phyloP scores from a whole-genome alignment of 371 early-diverging fungal genomes.

The Saksenaea vasiformis region DNA sequence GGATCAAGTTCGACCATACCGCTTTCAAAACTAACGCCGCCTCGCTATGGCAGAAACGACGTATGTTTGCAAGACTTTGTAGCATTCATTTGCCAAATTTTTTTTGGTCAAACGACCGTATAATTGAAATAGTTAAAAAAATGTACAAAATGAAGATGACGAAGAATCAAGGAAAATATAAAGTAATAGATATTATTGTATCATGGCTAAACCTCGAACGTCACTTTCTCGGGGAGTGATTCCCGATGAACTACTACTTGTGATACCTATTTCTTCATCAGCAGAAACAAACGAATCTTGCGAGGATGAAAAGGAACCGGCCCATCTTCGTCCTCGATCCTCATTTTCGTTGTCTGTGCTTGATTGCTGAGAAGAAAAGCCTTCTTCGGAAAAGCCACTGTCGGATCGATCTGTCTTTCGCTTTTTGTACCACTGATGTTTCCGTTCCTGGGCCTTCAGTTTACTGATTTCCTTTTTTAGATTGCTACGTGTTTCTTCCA shows the following conservation, averaged over 20 bases:
- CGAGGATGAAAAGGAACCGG: background rate
- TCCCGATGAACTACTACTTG: constrained; percentile 6
- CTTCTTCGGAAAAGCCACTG: constrained; percentile 10
- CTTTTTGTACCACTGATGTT: constrained; percentile 67
- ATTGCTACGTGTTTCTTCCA: constrained; percentile 13
- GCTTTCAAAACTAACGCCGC: no score
- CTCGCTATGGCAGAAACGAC: no score
- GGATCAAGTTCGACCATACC: no score
- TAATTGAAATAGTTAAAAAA: no score
- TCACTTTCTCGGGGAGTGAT: constrained; percentile 29
- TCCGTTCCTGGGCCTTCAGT: constrained; percentile 61
- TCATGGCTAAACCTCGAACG: constrained; percentile 14
- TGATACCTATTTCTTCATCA: constrained; percentile 4
- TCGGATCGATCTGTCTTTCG: constrained; percentile 38
- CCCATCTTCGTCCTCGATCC: constrained; percentile 3
- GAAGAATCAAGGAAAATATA: background rate
- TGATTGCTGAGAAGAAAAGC: constrained; percentile 17
- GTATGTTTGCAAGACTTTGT: no score
- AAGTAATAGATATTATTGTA: background rate
- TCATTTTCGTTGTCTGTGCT: constrained; percentile 12
- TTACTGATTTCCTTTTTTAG: constrained; percentile 48
- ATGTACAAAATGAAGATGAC: background rate
- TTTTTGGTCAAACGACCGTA: no score
- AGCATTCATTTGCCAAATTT: no score
- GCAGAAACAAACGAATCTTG: background rate